Evolutionary conservation across 2,329 filamentous ascomycete species (phyloP).

Genomic region (Phyllosticta citrichinensis): DNA sequence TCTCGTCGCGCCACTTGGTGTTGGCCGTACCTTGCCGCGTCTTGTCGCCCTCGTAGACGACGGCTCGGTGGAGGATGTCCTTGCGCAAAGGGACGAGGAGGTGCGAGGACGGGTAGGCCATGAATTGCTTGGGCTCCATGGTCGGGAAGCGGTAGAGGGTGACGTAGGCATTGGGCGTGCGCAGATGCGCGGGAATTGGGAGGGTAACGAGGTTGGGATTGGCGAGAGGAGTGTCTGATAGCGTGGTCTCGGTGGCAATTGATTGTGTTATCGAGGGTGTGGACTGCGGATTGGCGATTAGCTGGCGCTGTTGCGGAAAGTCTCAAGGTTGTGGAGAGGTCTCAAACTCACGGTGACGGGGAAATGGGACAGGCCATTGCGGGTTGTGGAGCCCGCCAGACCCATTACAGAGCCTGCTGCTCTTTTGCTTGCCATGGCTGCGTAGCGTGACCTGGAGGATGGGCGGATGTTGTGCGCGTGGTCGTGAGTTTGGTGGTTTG

Average conservation of each 20-base stretch:
- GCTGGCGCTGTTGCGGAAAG: constrained; percentile 2
- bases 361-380: background rate
- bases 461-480: background rate
- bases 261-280: constrained; percentile 15
- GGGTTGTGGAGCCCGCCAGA: background rate
- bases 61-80: constrained; percentile 85
- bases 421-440: constrained; percentile 8
- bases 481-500: background rate
- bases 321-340: background rate
- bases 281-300: constrained; percentile 1
- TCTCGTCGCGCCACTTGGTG: constrained; percentile 51
- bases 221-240: constrained; percentile 29
- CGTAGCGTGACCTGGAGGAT: background rate
- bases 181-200: constrained; percentile 27
- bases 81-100: constrained; percentile 78
- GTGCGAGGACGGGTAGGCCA: constrained; percentile 70
- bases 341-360: constrained; percentile 3
- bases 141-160: constrained; percentile 87
- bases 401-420: constrained; percentile 5
- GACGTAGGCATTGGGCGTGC: constrained; percentile 57
- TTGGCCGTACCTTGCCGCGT: constrained; percentile 75
- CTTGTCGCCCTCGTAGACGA: constrained; percentile 85
- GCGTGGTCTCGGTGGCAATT: constrained; percentile 15
- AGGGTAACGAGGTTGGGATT: constrained; percentile 19
- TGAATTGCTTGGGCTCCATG: constrained; percentile 71